Evolutionary conservation across 257 asterid genomes (phyloP).

Genomic region (Solanum infundibuliforme): DNA sequence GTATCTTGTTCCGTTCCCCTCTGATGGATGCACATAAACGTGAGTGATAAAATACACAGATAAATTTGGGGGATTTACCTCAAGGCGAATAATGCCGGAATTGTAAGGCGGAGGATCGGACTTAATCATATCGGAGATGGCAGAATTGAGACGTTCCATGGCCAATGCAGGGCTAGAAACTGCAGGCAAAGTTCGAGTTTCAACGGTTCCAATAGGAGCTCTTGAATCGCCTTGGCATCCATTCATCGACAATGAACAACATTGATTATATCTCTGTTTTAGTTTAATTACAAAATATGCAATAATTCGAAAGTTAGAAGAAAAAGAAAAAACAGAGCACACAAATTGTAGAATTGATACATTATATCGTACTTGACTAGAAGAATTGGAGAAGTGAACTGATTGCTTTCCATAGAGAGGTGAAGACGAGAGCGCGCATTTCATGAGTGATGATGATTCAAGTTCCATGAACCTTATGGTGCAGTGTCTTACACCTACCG

Average conservation of each 20-base stretch:
- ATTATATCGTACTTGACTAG: background rate
- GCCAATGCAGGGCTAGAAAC: constrained; percentile 44
- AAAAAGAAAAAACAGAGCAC: background rate
- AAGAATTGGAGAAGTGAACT: constrained; percentile 17
- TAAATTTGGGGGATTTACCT: constrained; percentile 27
- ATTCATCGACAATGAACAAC: constrained; percentile 49
- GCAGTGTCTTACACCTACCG: constrained; percentile 20
- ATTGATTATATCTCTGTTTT: constrained; percentile 32
- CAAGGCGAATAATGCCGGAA: constrained; percentile 75
- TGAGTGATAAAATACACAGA: background rate
- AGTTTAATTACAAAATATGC: background rate
- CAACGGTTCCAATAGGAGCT: constrained; percentile 49
- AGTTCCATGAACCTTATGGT: constrained; percentile 31
- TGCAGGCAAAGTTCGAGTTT: constrained; percentile 47
- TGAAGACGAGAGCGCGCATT: constrained; percentile 15
- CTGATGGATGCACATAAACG: background rate
- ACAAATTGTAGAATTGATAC: background rate
- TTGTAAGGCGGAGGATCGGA: constrained; percentile 20
- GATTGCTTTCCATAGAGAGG: constrained; percentile 19
- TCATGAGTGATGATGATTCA: constrained; percentile 17
- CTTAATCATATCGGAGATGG: constrained; percentile 39
- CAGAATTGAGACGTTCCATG: constrained; percentile 49
- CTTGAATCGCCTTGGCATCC: constrained; percentile 56
- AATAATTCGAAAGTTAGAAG: background rate
- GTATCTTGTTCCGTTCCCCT: background rate